Base-by-base conservation (phyloP, 768 basidiomycete genomes). In the Lentinula boryana region DNA sequence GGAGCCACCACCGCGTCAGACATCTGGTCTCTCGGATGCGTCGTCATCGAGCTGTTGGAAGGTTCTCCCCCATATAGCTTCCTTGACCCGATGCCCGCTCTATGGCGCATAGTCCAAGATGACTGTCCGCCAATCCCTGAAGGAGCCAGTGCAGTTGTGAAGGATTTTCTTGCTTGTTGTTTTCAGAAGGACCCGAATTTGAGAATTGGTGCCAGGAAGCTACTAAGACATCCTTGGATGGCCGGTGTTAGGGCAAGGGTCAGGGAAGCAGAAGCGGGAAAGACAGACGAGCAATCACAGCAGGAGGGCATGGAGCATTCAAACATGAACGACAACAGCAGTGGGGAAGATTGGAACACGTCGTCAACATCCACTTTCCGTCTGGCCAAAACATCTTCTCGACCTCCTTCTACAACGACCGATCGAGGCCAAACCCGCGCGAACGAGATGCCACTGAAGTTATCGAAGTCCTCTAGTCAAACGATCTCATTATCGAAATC, bases 121-220 rank as follows among this genome's bases (percentile, higher is more conserved):
- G 97, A 98, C 71, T 91, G 87, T 67, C 96, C 97, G 36, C 95
- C 93, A 4, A 93, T 99, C 68, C 97, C 97, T 0, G 95, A 97
- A 63, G 93, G 94, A 16, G 92, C 93, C 1, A 94, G 92, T 8
- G 92, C 95, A 0, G 90, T 95, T 62, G 95, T 97, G 63, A 93
- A 96, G 67, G 95, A 98, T 72, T 99, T 99, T 68, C 79, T 98
- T 13, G 91, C 92, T 67, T 94, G 97, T 62, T 98, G 97, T 69
- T 99, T 99, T 73, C 96, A 98, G 78, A 98, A 98, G 74, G 96
- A 98, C 69, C 86, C 86, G 64, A 96, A 98, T 74, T 80, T 99
- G 32, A 89, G 97, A 21, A 89, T 98, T 66, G 89, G 91, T 0
- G 97, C 96, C 5, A 91, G 90, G 75, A 98, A 98, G 75, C 78